Base-by-base conservation (phyloP, 495 filamentous ascomycete species). In the Annulohypoxylon moriforme region DNA sequence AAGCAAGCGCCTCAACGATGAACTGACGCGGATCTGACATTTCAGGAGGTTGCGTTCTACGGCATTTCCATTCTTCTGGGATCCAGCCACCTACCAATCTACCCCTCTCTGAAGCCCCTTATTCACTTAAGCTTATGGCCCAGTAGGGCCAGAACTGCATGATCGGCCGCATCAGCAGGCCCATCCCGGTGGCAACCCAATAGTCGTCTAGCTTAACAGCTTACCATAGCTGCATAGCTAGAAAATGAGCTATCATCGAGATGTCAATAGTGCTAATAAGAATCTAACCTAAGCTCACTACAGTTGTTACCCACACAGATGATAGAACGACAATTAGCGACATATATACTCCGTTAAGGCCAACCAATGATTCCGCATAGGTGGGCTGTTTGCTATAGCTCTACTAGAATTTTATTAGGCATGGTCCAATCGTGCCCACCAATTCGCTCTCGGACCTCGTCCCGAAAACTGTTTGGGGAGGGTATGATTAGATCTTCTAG, bases 1-100 rank as follows among this genome's bases (percentile, higher is more conserved):
- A 69, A 24, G 60, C 29, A 52, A 63, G 52, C 66, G 52, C 47
- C 40, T 58, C 24, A 57, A 64, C 29, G 62, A 40, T 44, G 40
- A 44, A 44, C n/a, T 63, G 71, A 69, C 66, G 66, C 68, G 56
- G 40, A 67, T 66, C 50, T 69, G 42, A 73, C 55, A 69, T 34
- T 47, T 64, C 22, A 33, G 61, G 49, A 73, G 46, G 44, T 65
- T 40, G 36, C 34, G 27, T 31, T 46, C 16, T 47, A 44, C 38
- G n/a, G n/a, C n/a, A n/a, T n/a, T n/a, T n/a, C n/a, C n/a, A n/a
- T n/a, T n/a, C n/a, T n/a, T 24, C 58, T 55, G 9, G 46, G 52
- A 60, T 34, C 7, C 29, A 34, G 7, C 18, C 29, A 36, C 27
- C 49, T 64, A 29, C 52, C 64, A 34, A 59, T 34, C n/a, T 33